A percentile compares a stretch with the other conserved stretches of the same genome.
phyloP scores from a whole-genome alignment of 1,139 yeast species.

The Suhomyces maxii region DNA sequence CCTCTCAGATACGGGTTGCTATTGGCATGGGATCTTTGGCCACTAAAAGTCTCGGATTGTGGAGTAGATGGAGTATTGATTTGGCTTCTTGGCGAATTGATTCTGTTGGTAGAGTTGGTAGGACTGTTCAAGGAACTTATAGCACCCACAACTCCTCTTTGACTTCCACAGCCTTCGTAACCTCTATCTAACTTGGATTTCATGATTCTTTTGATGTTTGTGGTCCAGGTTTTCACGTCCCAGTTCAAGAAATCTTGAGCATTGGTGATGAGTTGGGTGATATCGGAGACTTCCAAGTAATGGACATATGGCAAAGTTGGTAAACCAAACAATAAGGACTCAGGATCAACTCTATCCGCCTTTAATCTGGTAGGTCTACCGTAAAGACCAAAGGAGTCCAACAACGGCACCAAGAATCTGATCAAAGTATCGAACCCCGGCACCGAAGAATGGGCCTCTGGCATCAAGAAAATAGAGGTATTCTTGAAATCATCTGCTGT shows the following conservation, averaged over 20 bases:
- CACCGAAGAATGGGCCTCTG: slow-evolving; percentile 89
- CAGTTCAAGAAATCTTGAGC: slow-evolving; percentile 38
- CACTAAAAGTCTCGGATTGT: slow-evolving; percentile 2
- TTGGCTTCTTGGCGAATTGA: neutral
- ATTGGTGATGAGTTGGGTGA: slow-evolving; percentile 15
- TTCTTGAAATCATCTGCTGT: slow-evolving; percentile 58
- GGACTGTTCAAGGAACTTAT: slow-evolving; percentile 20
- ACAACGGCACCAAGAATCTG: slow-evolving; percentile 77
- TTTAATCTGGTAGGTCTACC: slow-evolving; percentile 89
- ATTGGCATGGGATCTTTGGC: neutral
- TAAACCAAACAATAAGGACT: slow-evolving; percentile 82
- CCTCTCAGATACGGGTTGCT: slow-evolving; percentile 3
- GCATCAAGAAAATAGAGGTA: slow-evolving; percentile 90
- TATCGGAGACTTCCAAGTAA: slow-evolving; percentile 53
- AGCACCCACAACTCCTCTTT: slow-evolving; percentile 62
- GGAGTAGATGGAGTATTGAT: slow-evolving; percentile 4
- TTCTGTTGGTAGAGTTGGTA: neutral
- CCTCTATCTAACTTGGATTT: slow-evolving; percentile 68
- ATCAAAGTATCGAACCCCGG: slow-evolving; percentile 94
- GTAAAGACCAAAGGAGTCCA: slow-evolving; percentile 84
- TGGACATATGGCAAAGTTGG: slow-evolving; percentile 90
- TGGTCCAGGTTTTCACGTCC: slow-evolving; percentile 71
- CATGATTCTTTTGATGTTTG: slow-evolving; percentile 61
- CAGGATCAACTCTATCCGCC: slow-evolving; percentile 80
- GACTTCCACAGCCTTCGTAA: slow-evolving; percentile 80